Evolutionary conservation across 805 yeast genomes (phyloP), one percentile per base, ranked within the genome.

Genomic region (Lachancea quebecensis): DNA sequence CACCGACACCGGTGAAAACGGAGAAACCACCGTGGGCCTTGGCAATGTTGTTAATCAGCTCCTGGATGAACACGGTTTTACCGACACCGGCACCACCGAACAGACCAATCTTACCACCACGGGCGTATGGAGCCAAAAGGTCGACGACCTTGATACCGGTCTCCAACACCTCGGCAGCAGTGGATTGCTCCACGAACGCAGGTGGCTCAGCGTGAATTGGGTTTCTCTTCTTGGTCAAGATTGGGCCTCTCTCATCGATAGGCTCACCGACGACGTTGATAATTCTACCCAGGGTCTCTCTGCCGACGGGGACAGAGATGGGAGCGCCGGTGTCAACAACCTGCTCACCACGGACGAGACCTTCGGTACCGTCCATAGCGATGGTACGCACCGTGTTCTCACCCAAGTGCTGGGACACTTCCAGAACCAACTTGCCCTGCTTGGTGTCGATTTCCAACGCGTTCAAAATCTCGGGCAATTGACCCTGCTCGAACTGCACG

Each of bases 81-180:
- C 99, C 99, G 86, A 91, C 99, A 91, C 99, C 99, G 74, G 99
- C 99, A 91, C 99, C 99, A 81, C 99, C 99, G 85, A 91, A 91
- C 70, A 91, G 83, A 84, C 99, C 99, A 88, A 91, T 91, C 84
- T 91, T 91, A 87, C 99, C 99, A 87, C 99, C 99, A 87, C 97
- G 89, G 71, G 99, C 98, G 80, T 91, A 91, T 64, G 99, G 99
- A 63, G 99, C 99, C 61, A 91, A 82, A 70, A 91, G 80, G 73
- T 91, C 99, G 77, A 91, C 99, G 74, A 91, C 99, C 82, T 91
- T 91, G 73, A 91, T 91, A 88, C 99, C 97, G 58, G 99, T 91
- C 79, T 90, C 99, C 70, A 93, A 82, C 66, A 93, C 90, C 81
- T 93, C 98, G 57, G 99, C 98, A 60, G 82, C 74, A 64, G 99